These are phyloP conservation scores for Myriosclerotinia curreyana DNA, from an alignment of 2,329 filamentous ascomycete species.

Conservation along the genomic window DNA sequence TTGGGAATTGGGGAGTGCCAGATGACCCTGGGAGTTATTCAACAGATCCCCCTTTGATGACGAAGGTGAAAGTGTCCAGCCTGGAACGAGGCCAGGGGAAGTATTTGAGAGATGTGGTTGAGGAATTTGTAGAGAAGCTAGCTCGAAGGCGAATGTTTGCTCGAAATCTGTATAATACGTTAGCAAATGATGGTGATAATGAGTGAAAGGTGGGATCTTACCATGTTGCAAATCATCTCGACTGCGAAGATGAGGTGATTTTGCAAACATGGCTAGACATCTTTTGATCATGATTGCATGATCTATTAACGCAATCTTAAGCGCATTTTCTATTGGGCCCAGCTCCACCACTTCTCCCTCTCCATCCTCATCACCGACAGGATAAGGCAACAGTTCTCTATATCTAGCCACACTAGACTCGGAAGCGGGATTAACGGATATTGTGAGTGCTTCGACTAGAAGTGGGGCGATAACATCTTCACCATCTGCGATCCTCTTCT, in stretches of 20 bases:
- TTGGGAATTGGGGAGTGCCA: constrained; percentile 23
- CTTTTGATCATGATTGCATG: constrained; percentile 86
- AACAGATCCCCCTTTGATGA: constrained; percentile 23
- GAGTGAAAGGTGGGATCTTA: constrained; percentile 44
- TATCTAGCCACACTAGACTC: constrained; percentile 79
- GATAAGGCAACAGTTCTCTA: constrained; percentile 65
- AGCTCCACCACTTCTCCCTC: constrained; percentile 51
- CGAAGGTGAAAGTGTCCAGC: constrained; percentile 35
- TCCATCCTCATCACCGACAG: constrained; percentile 40
- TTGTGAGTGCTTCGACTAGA: constrained; percentile 71
- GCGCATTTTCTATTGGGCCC: constrained; percentile 66
- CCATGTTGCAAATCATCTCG: constrained; percentile 61
- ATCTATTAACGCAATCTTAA: constrained; percentile 82
- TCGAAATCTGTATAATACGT: constrained; percentile 52
- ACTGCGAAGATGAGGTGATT: constrained; percentile 53
- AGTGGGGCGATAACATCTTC: constrained; percentile 67
- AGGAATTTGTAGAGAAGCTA: constrained; percentile 58
- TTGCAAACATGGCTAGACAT: constrained; percentile 67
- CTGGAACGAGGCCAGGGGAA: constrained; percentile 42
- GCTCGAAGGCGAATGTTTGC: constrained; percentile 61
- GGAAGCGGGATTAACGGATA: constrained; percentile 71
- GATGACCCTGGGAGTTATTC: constrained; percentile 25
- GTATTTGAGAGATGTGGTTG: constrained; percentile 42
- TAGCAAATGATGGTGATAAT: constrained; percentile 21
- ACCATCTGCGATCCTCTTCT: constrained; percentile 69